Percentiles rank a stretch among this genome's conserved stretches.
phyloP scores from a whole-genome alignment of 2,329 filamentous ascomycete species.

The Xylaria digitata region DNA sequence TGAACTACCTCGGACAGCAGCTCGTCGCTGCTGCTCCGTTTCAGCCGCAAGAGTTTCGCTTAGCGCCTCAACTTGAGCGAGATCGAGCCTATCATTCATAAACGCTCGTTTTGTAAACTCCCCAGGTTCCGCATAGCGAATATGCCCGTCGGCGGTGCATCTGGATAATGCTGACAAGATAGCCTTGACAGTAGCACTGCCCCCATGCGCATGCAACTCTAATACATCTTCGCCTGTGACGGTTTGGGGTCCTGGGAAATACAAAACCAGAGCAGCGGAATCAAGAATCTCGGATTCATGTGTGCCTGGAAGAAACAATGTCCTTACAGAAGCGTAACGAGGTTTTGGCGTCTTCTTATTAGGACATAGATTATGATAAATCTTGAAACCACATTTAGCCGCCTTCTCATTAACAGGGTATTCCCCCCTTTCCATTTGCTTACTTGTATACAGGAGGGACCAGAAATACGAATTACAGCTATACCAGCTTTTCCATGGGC shows the following conservation, averaged over 20 bases:
- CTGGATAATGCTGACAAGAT: constrained; percentile 81
- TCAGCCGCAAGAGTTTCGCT: constrained; percentile 73
- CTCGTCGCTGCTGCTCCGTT: constrained; percentile 91
- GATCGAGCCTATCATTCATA: constrained; percentile 83
- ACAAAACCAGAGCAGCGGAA: constrained; percentile 81
- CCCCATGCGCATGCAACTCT: constrained; percentile 95
- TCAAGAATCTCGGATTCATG: constrained; percentile 71
- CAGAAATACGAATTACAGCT: constrained; percentile 88
- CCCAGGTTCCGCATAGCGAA: constrained; percentile 92
- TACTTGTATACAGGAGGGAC: constrained; percentile 71
- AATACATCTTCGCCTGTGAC: constrained; percentile 93
- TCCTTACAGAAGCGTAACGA: constrained; percentile 76
- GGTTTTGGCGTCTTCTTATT: constrained; percentile 57
- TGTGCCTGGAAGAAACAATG: constrained; percentile 68
- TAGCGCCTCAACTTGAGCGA: constrained; percentile 82
- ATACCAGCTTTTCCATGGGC: constrained; percentile 88
- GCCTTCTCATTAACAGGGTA: constrained; percentile 16
- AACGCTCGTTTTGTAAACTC: constrained; percentile 97
- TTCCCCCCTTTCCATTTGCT: constrained; percentile 4
- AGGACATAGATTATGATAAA: constrained; percentile 65
- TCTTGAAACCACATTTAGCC: constrained; percentile 51
- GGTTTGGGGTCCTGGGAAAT: constrained; percentile 83
- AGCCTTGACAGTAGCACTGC: constrained; percentile 86
- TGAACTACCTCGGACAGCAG: constrained; percentile 82
- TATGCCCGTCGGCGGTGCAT: constrained; percentile 53